phyloP scores from a whole-genome alignment of 108 stramenopile species.

The Skeletonema marinoi region DNA sequence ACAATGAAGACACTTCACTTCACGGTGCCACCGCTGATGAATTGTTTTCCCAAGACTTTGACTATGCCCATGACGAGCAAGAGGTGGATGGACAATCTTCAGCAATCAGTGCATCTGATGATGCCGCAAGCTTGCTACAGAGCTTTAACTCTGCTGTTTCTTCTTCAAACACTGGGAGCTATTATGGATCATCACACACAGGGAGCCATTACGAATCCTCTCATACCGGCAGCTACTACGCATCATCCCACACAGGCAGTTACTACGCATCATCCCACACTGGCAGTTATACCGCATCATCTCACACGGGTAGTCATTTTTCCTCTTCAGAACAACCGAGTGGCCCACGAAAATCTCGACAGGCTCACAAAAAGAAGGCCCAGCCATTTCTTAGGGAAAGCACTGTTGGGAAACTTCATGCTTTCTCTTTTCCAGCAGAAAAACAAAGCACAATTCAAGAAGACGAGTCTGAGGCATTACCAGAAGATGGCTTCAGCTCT shows the following conservation, averaged over 20 bases:
- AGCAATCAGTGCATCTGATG: not conserved
- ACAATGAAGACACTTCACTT: not conserved
- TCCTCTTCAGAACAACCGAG: not conserved
- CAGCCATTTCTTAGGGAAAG: not conserved
- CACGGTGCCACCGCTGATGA: not conserved
- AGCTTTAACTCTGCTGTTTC: constrained; percentile 6
- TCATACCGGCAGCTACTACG: not conserved
- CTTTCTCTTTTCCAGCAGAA: not conserved
- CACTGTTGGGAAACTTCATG: not conserved
- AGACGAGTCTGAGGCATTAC: not conserved
- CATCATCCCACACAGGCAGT: not conserved
- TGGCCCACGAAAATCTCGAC: not conserved
- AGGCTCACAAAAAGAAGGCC: not conserved
- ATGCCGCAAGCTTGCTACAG: not conserved
- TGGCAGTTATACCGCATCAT: too few species aligned
- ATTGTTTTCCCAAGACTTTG: not conserved
- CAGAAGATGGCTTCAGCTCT: not conserved
- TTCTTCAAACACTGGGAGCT: not conserved
- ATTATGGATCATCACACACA: not conserved
- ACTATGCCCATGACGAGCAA: not conserved
- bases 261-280: not conserved
- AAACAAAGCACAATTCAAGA: not conserved
- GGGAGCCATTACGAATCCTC: not conserved
- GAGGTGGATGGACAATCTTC: not conserved
- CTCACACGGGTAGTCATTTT: not conserved